Conservation (phyloP, 805 yeast genomes). For the Clavispora vitiphila region DNA sequence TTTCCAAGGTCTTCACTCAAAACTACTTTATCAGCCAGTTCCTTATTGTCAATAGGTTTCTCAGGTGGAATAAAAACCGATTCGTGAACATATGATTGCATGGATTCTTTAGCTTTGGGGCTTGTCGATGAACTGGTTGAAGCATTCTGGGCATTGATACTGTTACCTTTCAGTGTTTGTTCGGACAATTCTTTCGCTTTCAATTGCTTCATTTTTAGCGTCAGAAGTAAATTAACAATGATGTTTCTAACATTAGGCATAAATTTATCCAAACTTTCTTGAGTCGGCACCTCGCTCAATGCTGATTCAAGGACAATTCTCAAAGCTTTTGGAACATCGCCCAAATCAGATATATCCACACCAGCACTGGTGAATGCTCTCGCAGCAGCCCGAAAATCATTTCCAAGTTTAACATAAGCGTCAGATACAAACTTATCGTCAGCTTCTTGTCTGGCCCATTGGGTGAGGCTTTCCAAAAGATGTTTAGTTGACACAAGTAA, state of each 20-base stretch:
- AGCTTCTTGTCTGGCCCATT: slow-evolving; percentile 83
- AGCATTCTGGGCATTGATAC: neutral
- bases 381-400: slow-evolving; percentile 84
- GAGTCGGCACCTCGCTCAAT: slow-evolving; percentile 77
- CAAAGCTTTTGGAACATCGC: slow-evolving; percentile 83
- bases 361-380: slow-evolving; percentile 76
- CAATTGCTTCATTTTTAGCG: slow-evolving; percentile 74
- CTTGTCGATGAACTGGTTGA: slow-evolving; percentile 3
- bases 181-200: slow-evolving; percentile 35
- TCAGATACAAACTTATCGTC: slow-evolving; percentile 83
- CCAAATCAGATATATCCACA: slow-evolving; percentile 74
- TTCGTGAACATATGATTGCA: neutral
- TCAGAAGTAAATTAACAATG: slow-evolving; percentile 73
- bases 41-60: neutral
- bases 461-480: slow-evolving; percentile 76
- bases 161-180: neutral
- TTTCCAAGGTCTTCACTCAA: neutral
- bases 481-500: slow-evolving; percentile 85
- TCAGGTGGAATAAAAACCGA: neutral
- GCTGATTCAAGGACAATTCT: slow-evolving; percentile 82
- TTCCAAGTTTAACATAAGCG: slow-evolving; percentile 87
- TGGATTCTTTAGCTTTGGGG: slow-evolving; percentile 9
- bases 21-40: neutral
- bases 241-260: slow-evolving; percentile 83
- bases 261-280: slow-evolving; percentile 71